These are phyloP conservation scores for Macrophomina tecta DNA, from an alignment of 2,329 filamentous ascomycete genomes.

Conservation along the genomic window DNA sequence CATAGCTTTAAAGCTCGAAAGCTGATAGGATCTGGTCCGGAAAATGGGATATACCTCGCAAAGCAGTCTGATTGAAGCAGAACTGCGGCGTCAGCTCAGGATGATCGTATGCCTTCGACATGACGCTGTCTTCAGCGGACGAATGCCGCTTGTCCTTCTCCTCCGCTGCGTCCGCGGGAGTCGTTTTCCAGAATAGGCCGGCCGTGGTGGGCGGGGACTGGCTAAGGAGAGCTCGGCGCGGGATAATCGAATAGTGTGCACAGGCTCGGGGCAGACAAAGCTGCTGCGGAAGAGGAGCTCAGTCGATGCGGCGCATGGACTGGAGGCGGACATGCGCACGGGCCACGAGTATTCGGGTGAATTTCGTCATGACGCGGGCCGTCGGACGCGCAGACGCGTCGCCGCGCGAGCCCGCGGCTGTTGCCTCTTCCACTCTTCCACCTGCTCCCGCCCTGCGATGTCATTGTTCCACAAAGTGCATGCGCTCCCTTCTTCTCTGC, in stretches of 20 bases:
- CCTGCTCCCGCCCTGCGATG: conserved; percentile 12
- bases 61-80: conserved; percentile 59
- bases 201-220: conserved; percentile 26
- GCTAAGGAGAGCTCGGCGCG: not conserved
- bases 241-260: not conserved
- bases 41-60: conserved; percentile 49
- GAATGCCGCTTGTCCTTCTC: conserved; percentile 6
- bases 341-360: not conserved
- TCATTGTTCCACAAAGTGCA: not conserved
- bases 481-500: conserved; percentile 4
- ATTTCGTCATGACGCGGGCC: conserved; percentile 18
- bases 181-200: conserved; percentile 29
- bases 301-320: conserved; percentile 18
- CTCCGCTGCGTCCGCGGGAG: conserved; percentile 17
- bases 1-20: not conserved
- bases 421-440: conserved; percentile 34
- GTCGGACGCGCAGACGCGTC: conserved; percentile 42
- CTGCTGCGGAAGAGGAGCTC: not conserved
- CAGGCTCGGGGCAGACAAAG: not conserved
- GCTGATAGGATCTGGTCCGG: not conserved
- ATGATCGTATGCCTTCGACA: conserved; percentile 50
- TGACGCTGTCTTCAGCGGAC: conserved; percentile 32
- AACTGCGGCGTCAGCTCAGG: conserved; percentile 55
- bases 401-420: conserved; percentile 31
- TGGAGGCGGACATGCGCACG: not conserved